Evolutionary conservation across 352 stramenopile species (phyloP).

Genomic region (Globisporangium polare): DNA sequence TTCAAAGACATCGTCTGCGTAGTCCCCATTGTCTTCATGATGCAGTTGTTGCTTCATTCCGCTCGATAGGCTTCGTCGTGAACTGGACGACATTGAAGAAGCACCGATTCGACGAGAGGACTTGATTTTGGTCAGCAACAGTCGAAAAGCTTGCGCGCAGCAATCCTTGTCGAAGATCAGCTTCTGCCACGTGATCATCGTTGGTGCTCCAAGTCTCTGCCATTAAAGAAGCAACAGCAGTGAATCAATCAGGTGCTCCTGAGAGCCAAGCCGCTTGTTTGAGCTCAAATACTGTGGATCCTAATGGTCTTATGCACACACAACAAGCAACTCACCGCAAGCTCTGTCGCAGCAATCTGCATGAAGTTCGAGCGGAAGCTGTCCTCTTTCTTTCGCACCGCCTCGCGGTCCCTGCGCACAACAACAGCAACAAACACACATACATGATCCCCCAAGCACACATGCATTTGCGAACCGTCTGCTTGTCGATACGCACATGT

Average conservation of each 20-base stretch:
- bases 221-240: neutral
- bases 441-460: neutral
- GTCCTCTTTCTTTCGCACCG: conserved; percentile 48
- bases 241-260: neutral
- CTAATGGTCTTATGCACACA: neutral
- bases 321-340: conserved; percentile 28
- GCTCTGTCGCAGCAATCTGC: conserved; percentile 39
- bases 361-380: conserved; percentile 58
- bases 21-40: conserved; percentile 14
- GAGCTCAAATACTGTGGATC: neutral
- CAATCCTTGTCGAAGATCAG: conserved; percentile 68
- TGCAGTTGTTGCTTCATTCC: conserved; percentile 8
- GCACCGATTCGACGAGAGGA: conserved; percentile 25
- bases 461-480: neutral
- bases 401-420: conserved; percentile 31
- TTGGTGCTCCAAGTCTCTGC: conserved; percentile 45
- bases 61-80: neutral
- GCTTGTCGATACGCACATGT: conserved; percentile 17
- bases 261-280: neutral
- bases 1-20: conserved; percentile 8
- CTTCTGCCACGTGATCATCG: conserved; percentile 61
- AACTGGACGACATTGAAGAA: neutral
- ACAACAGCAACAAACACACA: conserved; percentile 1
- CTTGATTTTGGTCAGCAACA: conserved; percentile 62
- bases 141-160: conserved; percentile 45